Conservation (phyloP, 441 rosid genomes). For the Adansonia grandidieri region DNA sequence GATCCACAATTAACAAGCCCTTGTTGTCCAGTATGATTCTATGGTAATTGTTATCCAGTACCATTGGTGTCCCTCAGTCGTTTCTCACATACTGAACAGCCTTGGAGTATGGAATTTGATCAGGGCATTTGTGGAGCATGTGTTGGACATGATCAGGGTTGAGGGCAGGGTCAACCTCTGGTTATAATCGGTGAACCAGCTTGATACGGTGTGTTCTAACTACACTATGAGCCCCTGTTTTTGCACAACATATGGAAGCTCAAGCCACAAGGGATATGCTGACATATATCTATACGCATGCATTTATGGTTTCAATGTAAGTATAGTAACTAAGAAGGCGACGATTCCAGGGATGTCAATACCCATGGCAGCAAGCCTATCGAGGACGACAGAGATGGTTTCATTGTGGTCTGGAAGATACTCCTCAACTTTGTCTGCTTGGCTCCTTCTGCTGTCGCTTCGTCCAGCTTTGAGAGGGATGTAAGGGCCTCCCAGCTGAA, state of each 20-base stretch:
- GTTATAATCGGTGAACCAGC: conserved; percentile 89
- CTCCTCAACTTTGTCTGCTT: conserved; percentile 71
- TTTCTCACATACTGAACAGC: conserved; percentile 93
- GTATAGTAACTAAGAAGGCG: conserved; percentile 70
- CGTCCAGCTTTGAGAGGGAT: conserved; percentile 86
- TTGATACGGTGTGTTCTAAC: conserved; percentile 93
- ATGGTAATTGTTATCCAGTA: conserved; percentile 90
- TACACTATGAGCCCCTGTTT: conserved; percentile 81
- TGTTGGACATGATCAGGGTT: conserved; percentile 84
- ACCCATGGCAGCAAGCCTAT: conserved; percentile 74
- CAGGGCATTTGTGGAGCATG: conserved; percentile 92
- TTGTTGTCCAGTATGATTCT: conserved; percentile 88
- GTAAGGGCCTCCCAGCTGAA: conserved; percentile 89
- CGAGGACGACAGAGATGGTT: conserved; percentile 80
- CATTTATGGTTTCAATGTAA: neutral
- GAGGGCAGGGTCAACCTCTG: conserved; percentile 74
- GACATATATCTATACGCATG: neutral
- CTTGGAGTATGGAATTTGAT: conserved; percentile 86
- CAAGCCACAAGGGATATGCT: too few species aligned
- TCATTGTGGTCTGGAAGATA: conserved; percentile 95
- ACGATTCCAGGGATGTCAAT: conserved; percentile 82
- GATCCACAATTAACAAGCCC: conserved; percentile 86
- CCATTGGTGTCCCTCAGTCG: conserved; percentile 95
- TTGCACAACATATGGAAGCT: neutral
- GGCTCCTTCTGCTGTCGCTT: conserved; percentile 84